Conservation (phyloP, 257 asterid species). For the Nicotiana obtusifolia region DNA sequence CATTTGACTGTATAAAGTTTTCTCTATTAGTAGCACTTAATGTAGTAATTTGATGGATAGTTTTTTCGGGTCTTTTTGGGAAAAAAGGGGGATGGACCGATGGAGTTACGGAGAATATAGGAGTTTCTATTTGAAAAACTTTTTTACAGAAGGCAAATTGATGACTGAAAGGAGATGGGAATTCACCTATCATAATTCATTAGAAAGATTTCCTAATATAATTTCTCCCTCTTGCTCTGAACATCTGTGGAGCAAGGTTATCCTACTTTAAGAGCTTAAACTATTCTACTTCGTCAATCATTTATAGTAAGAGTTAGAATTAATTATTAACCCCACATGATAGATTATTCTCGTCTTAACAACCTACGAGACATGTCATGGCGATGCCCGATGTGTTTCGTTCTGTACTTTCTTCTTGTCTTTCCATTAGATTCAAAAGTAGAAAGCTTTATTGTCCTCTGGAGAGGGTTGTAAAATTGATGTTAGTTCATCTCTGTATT, state of each 20-base stretch:
- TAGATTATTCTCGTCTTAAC: not conserved
- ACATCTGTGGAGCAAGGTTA: not conserved
- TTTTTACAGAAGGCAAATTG: not conserved
- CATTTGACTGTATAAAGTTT: not conserved
- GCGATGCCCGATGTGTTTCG: not conserved
- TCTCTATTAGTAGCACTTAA: not conserved
- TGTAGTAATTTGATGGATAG: not conserved
- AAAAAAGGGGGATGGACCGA: not conserved
- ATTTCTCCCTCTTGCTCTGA: not conserved
- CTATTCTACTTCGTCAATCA: not conserved
- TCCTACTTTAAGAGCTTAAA: not conserved
- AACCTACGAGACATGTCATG: not conserved
- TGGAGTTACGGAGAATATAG: not conserved
- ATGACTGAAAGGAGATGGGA: not conserved
- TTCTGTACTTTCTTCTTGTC: not conserved
- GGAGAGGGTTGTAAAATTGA: not conserved
- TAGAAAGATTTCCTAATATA: not conserved
- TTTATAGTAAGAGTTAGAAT: not conserved
- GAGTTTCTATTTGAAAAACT: not conserved
- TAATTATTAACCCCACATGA: not conserved
- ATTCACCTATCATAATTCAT: not conserved
- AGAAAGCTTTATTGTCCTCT: not conserved
- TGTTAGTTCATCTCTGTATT: not conserved
- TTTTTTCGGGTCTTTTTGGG: not conserved
- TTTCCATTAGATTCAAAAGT: not conserved